phyloP scores from a whole-genome alignment of 768 basidiomycete species.

The Termitomyces sp. region DNA sequence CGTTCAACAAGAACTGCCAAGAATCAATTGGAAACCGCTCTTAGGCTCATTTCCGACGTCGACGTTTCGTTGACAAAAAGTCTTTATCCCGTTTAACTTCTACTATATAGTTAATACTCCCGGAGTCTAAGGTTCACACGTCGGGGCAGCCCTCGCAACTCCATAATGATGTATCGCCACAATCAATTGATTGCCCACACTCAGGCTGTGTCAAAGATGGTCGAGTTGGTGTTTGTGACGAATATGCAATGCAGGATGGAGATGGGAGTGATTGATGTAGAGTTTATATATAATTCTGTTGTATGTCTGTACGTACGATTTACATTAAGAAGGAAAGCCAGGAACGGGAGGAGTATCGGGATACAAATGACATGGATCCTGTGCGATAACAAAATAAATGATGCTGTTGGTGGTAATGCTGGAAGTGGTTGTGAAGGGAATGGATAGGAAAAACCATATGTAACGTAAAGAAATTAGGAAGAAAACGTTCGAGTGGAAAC shows the following conservation, averaged over 20 bases:
- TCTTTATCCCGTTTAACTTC: not conserved
- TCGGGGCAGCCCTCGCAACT: not conserved
- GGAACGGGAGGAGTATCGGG: not conserved
- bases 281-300: not conserved
- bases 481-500: conserved; percentile 1
- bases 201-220: not conserved
- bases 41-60: not conserved
- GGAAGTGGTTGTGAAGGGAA: not conserved
- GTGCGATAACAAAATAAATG: conserved; percentile 1
- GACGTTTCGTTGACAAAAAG: not conserved
- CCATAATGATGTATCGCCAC: conserved; percentile 1
- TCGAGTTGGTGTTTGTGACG: not conserved
- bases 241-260: not conserved
- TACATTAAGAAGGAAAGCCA: conserved; percentile 7
- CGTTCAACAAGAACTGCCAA: not conserved
- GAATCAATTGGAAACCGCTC: not conserved
- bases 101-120: not conserved
- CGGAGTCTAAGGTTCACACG: not conserved
- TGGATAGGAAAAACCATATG: not conserved
- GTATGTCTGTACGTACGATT: conserved; percentile 2
- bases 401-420: conserved; percentile 7
- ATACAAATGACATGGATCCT: conserved; percentile 1
- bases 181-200: conserved; percentile 1
- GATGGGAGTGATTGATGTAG: not conserved
- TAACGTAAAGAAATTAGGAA: not conserved